phyloP scores from a whole-genome alignment of 2,329 filamentous ascomycete species.

The Penicillium sp. region DNA sequence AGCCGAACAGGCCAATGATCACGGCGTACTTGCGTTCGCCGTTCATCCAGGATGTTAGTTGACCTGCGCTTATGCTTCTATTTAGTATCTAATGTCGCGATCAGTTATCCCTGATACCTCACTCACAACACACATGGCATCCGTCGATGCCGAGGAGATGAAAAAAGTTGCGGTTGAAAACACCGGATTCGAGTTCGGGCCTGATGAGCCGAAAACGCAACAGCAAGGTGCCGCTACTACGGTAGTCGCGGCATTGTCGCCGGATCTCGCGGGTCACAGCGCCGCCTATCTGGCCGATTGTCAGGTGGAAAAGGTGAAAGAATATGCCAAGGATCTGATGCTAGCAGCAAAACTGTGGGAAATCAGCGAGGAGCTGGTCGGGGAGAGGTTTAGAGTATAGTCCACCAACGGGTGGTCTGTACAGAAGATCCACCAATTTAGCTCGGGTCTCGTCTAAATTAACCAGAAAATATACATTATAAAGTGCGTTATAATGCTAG shows the following conservation, averaged over 20 bases:
- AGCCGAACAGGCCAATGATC: conserved; percentile 22
- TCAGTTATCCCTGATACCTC: neutral
- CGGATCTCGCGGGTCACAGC: neutral
- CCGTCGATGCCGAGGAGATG: neutral
- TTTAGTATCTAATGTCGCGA: neutral
- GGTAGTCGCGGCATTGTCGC: neutral
- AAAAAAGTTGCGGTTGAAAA: neutral
- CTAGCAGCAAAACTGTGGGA: neutral
- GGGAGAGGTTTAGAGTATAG: no score
- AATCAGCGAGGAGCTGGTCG: neutral
- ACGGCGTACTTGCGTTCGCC: neutral
- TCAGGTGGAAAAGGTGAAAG: neutral
- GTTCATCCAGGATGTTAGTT: neutral
- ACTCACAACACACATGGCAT: neutral
- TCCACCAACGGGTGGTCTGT: no score
- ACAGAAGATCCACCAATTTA: no score
- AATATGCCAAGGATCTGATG: neutral
- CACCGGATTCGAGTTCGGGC: neutral
- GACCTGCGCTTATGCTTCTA: neutral
- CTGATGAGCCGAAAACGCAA: neutral
- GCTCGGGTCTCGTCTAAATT: no score
- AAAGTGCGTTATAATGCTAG: no score
- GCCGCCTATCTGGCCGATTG: neutral
- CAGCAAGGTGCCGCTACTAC: neutral
- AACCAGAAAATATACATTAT: no score